A percentile compares a stretch with the other conserved stretches of the same genome.
phyloP scores from a whole-genome alignment of 768 basidiomycete species.

The Termitomyces sp. region DNA sequence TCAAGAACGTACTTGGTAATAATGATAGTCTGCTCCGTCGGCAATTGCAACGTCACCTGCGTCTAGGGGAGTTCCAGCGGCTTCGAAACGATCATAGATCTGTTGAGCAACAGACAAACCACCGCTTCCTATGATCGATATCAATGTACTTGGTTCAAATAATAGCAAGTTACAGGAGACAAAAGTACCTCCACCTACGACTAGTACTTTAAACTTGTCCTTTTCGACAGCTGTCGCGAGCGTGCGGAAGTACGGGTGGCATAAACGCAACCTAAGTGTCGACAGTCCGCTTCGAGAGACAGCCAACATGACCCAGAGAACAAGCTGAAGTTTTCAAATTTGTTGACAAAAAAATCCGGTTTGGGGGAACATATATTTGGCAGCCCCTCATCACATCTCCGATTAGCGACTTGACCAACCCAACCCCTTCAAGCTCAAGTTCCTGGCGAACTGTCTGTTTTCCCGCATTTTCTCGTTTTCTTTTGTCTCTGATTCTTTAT shows the following conservation, averaged over 20 bases:
- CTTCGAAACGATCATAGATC: slow-evolving; percentile 74
- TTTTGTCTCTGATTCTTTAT: neutral
- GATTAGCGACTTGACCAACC: neutral
- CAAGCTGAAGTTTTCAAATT: neutral
- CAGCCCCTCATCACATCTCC: too few species aligned
- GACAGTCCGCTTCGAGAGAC: slow-evolving; percentile 7
- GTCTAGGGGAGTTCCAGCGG: slow-evolving; percentile 60
- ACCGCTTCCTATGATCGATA: slow-evolving; percentile 53
- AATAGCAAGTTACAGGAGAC: neutral
- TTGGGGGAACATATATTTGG: too few species aligned
- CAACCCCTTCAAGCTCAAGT: neutral
- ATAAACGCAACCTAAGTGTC: neutral
- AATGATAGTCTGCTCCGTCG: slow-evolving; percentile 76
- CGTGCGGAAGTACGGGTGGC: slow-evolving; percentile 1
- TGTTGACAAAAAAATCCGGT: neutral
- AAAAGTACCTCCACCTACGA: slow-evolving; percentile 79
- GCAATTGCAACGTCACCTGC: slow-evolving; percentile 81
- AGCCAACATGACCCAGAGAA: slow-evolving; percentile 6
- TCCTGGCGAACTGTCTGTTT: neutral
- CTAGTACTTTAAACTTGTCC: slow-evolving; percentile 74
- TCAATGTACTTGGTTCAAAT: neutral
- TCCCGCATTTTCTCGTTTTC: neutral
- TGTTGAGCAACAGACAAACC: slow-evolving; percentile 85
- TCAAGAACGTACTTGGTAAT: slow-evolving; percentile 60
- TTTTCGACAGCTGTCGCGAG: slow-evolving; percentile 30